Evolutionary conservation across 108 stramenopile genomes (phyloP).

Genomic region (Nitzschia inconspicua): DNA sequence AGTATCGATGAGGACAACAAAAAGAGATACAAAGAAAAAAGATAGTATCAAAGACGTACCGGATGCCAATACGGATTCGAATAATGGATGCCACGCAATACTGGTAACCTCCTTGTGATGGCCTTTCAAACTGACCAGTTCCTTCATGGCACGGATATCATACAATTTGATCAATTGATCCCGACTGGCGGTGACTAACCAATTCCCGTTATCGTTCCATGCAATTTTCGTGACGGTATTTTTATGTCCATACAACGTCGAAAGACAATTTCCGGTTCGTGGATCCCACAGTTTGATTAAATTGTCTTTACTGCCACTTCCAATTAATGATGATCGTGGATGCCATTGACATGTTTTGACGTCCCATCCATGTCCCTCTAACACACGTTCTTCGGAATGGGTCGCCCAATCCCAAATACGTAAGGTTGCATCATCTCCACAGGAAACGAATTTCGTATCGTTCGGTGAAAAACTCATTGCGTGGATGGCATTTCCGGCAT

Average conservation of each 20-base stretch:
- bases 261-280: constrained; percentile 70
- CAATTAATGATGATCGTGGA: constrained; percentile 86
- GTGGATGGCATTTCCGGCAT: constrained; percentile 87
- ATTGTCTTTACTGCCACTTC: constrained; percentile 89
- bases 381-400: constrained; percentile 62
- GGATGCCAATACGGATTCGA: constrained; percentile 87
- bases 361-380: constrained; percentile 97
- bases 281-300: constrained; percentile 96
- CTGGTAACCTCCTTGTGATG: constrained; percentile 91
- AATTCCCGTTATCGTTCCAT: constrained; percentile 97
- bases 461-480: constrained; percentile 89
- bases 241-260: constrained; percentile 93
- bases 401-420: constrained; percentile 93
- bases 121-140: constrained; percentile 80
- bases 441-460: constrained; percentile 92
- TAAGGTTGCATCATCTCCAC: constrained; percentile 94
- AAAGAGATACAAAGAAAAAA: no score
- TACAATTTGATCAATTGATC: constrained; percentile 94
- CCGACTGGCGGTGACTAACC: constrained; percentile 87
- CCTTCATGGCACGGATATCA: constrained; percentile 94
- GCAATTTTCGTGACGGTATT: constrained; percentile 91
- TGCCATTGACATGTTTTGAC: constrained; percentile 95
- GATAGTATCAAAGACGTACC: no score
- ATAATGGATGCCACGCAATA: constrained; percentile 94
- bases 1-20: no score